These are phyloP conservation scores for Kappamyces sp. DNA, from an alignment of 192 early-diverging fungal genomes.

Conservation along the genomic window DNA sequence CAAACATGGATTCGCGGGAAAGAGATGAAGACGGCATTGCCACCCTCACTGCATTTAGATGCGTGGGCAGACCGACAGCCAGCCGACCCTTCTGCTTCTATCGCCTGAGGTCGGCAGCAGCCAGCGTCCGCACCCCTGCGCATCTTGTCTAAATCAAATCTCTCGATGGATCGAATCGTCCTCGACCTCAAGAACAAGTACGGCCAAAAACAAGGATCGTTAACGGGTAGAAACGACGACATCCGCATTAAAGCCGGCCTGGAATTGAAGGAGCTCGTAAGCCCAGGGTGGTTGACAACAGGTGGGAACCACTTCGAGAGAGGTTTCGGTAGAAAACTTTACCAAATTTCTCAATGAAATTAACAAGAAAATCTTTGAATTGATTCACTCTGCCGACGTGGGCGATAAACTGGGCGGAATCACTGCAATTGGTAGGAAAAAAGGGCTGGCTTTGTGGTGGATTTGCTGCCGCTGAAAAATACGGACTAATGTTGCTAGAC, in stretches of 20 bases:
- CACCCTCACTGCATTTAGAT: too few species aligned
- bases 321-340: constrained; percentile 65
- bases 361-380: constrained; percentile 73
- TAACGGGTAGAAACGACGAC: constrained; percentile 53
- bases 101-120: too few species aligned
- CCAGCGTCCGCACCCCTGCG: too few species aligned
- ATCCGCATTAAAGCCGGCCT: constrained; percentile 49
- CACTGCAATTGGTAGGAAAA: constrained; percentile 63
- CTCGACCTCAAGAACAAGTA: too few species aligned
- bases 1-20: too few species aligned
- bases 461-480: background rate
- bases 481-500: constrained; percentile 39
- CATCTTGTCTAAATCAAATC: too few species aligned
- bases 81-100: too few species aligned
- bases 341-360: constrained; percentile 74
- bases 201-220: too few species aligned
- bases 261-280: constrained; percentile 61
- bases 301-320: constrained; percentile 52
- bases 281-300: constrained; percentile 20
- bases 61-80: too few species aligned
- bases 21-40: too few species aligned
- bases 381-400: constrained; percentile 68
- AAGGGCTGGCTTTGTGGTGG: background rate
- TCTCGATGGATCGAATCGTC: too few species aligned
- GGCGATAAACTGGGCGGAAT: constrained; percentile 77